Evolutionary conservation across 2,329 filamentous ascomycete genomes (phyloP).

Genomic region (Hawksworthiomyces lignivorus): DNA sequence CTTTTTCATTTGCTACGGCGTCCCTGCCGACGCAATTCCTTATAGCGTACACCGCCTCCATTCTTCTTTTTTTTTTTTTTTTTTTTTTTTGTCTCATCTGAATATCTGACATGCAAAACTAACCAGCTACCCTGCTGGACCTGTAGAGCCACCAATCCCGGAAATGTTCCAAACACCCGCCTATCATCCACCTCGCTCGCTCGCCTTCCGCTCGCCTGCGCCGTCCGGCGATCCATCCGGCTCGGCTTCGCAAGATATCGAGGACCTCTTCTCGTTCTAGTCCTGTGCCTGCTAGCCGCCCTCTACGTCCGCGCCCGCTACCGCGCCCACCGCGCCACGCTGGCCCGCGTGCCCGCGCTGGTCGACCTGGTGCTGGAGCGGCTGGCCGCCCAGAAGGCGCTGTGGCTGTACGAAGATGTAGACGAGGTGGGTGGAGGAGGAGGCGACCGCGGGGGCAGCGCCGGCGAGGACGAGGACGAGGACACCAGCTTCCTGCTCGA

Average conservation of each 20-base stretch:
- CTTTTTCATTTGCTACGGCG: no score
- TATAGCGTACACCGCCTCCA: neutral
- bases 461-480: no score
- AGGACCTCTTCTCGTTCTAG: constrained; percentile 67
- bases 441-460: neutral
- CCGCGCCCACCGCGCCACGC: constrained; percentile 54
- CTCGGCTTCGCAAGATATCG: constrained; percentile 80
- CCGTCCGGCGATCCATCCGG: constrained; percentile 69
- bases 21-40: no score
- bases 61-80: constrained; percentile 2
- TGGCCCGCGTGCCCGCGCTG: constrained; percentile 69
- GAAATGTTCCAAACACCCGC: constrained; percentile 50
- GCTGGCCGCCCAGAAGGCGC: constrained; percentile 71
- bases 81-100: constrained; percentile 13
- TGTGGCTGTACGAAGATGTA: constrained; percentile 51
- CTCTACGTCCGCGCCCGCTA: constrained; percentile 60
- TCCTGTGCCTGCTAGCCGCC: constrained; percentile 38
- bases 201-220: constrained; percentile 78
- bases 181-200: constrained; percentile 86
- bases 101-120: constrained; percentile 50
- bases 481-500: constrained; percentile 55
- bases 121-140: constrained; percentile 71
- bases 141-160: constrained; percentile 64
- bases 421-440: neutral
- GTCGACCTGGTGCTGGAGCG: constrained; percentile 80